Base-by-base conservation (phyloP, 305 asterid species). In the Plantago coronopus region DNA sequence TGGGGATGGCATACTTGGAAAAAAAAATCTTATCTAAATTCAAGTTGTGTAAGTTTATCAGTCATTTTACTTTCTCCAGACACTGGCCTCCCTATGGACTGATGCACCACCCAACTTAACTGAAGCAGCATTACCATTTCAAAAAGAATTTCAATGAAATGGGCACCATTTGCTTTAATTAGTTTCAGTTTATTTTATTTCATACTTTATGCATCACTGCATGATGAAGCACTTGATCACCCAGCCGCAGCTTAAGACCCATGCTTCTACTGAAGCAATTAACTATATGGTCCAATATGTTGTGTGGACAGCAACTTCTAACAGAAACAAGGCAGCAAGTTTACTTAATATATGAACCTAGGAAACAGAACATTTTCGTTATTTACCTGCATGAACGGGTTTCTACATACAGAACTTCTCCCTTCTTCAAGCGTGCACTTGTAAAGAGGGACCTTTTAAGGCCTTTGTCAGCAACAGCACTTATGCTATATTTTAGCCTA, bases 391-490 rank as follows among this genome's bases (percentile, higher is more conserved):
- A 69, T 59, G 80, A 73, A 74, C 78, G 94, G 49, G 97, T 86
- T 80, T 93, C 99, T 46, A 89, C 81, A 62, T 84, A 89, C 19
- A 93, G 78, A 64, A 89, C 99, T 74, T 93, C 97, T 23, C 99
- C 99, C 78, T 79, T 83, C 81, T 89, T 89, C 78, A 93, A 69
- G 68, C 97, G 99, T 25, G 99, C 86, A 23, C 96, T 87, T 59
- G 99, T 89, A 61, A 85, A 89, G 43, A 79, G 83, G 14, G 94
- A 76, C 74, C 73, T 85, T 72, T 85, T 85, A n/a, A 85, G 76
- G 57, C 99, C 97, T 71, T 89, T 93, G 80, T 93, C 99, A 29
- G 99, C 97, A 75, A 93, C 95, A 64, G 84, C 95, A 73, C 91
- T 87, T 29, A 89, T 79, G 74, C 96, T 83, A 80, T 89, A 93